These are phyloP conservation scores for Phalaenopsis aphrodite DNA, from an alignment of 106 monocot genomes.

Conservation along the genomic window DNA sequence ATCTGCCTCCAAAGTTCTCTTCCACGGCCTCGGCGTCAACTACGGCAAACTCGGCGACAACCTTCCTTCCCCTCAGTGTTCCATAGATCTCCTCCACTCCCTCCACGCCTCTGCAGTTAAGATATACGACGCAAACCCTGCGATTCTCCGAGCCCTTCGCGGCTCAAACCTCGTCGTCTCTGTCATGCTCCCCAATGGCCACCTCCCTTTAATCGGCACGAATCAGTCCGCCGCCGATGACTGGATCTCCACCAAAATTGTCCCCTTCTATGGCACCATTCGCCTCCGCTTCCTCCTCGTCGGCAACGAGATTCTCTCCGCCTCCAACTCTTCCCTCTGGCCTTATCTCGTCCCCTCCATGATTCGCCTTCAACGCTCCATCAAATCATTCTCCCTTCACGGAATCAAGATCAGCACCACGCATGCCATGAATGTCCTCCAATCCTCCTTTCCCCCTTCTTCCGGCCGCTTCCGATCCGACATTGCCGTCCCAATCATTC, in stretches of 20 bases:
- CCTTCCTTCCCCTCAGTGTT: constrained; percentile 54
- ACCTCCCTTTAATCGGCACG: constrained; percentile 60
- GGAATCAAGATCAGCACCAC: constrained; percentile 72
- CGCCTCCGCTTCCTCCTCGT: constrained; percentile 83
- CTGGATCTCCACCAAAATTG: constrained; percentile 61
- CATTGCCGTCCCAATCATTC: constrained; percentile 43
- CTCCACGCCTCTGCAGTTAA: constrained; percentile 60
- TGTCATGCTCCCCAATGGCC: constrained; percentile 83
- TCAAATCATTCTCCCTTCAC: constrained; percentile 19
- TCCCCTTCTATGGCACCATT: constrained; percentile 40
- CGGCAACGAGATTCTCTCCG: constrained; percentile 89
- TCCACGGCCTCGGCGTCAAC: constrained; percentile 57
- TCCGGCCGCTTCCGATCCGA: constrained; percentile 64
- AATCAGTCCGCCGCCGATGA: constrained; percentile 47
- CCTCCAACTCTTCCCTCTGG: constrained; percentile 49
- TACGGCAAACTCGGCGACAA: constrained; percentile 81
- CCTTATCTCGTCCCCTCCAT: constrained; percentile 68
- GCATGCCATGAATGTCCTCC: constrained; percentile 74
- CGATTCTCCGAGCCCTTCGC: constrained; percentile 60
- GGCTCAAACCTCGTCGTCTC: constrained; percentile 44
- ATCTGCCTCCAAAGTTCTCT: neutral
- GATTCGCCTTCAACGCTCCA: constrained; percentile 31
- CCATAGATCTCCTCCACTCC: constrained; percentile 36
- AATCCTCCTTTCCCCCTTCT: constrained; percentile 67
- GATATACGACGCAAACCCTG: constrained; percentile 81